Evolutionary conservation across 2,329 filamentous ascomycete genomes (phyloP).

Genomic region (Colletotrichum cordylinicola): DNA sequence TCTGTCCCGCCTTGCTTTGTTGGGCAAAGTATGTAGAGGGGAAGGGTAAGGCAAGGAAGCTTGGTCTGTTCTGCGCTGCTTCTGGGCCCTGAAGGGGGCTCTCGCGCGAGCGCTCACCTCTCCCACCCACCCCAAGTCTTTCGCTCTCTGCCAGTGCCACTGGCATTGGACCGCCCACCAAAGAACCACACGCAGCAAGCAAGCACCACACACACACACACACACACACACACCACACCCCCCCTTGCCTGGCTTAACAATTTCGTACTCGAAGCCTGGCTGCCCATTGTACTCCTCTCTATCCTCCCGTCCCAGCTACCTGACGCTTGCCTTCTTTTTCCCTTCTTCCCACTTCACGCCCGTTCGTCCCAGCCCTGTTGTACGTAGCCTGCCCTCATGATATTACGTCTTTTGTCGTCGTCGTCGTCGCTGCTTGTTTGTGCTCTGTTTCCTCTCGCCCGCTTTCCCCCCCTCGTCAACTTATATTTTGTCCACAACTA

Average conservation of each 20-base stretch:
- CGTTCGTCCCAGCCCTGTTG: slow-evolving; percentile 21
- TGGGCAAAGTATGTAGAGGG: slow-evolving; percentile 5
- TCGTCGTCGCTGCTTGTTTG: slow-evolving; percentile 2
- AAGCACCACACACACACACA: not conserved
- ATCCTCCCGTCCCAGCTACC: slow-evolving; percentile 12
- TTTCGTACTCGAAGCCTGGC: slow-evolving; percentile 16
- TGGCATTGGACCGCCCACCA: not conserved
- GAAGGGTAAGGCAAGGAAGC: slow-evolving; percentile 7
- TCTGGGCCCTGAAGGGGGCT: not conserved
- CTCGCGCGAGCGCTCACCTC: not conserved
- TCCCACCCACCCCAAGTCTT: not conserved
- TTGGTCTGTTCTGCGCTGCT: not conserved
- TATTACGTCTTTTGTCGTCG: slow-evolving; percentile 8
- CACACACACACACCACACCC: slow-evolving; percentile 1
- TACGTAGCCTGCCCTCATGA: slow-evolving; percentile 19
- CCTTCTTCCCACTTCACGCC: slow-evolving; percentile 12
- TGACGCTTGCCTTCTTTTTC: not conserved
- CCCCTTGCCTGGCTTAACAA: slow-evolving; percentile 16
- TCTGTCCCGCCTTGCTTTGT: slow-evolving; percentile 10
- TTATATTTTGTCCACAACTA: not conserved
- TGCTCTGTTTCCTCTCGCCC: slow-evolving; percentile 5
- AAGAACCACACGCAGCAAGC: not conserved
- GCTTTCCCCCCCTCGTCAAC: not conserved
- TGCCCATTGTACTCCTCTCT: not conserved
- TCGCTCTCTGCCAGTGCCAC: not conserved